phyloP scores from a whole-genome alignment of 2,329 filamentous ascomycete species.

The Aspergillus pseudoglaucus region DNA sequence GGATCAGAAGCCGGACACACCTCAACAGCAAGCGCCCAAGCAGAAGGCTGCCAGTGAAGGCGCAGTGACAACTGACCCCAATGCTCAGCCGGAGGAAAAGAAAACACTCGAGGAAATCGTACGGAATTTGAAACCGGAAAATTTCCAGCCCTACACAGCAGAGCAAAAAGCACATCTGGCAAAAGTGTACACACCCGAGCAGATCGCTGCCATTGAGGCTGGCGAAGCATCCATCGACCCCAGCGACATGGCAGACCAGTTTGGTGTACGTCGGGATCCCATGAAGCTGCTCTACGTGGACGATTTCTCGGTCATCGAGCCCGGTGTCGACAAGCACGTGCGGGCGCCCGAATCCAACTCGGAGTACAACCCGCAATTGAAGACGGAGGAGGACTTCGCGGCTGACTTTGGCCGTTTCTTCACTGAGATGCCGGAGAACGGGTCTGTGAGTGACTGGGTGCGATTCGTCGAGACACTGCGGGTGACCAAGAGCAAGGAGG shows the following conservation, averaged over 20 bases:
- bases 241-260: constrained; percentile 67
- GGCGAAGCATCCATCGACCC: constrained; percentile 71
- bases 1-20: constrained; percentile 15
- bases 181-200: constrained; percentile 68
- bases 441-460: constrained; percentile 37
- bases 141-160: constrained; percentile 56
- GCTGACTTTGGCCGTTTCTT: constrained; percentile 50
- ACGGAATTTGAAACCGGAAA: constrained; percentile 17
- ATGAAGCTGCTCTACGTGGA: constrained; percentile 72
- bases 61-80: no score
- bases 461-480: constrained; percentile 42
- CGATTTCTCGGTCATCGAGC: constrained; percentile 71
- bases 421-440: constrained; percentile 46
- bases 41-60: no score
- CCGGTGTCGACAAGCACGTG: constrained; percentile 67
- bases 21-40: no score
- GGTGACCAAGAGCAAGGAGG: constrained; percentile 46
- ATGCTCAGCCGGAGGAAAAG: constrained; percentile 14
- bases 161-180: constrained; percentile 58
- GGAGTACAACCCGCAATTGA: constrained; percentile 54
- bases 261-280: constrained; percentile 63
- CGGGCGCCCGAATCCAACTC: constrained; percentile 45
- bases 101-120: constrained; percentile 18
- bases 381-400: constrained; percentile 55
- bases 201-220: constrained; percentile 73